These are phyloP conservation scores for Agroathelia rolfsii DNA, from an alignment of 1,284 basidiomycete species.

Conservation along the genomic window DNA sequence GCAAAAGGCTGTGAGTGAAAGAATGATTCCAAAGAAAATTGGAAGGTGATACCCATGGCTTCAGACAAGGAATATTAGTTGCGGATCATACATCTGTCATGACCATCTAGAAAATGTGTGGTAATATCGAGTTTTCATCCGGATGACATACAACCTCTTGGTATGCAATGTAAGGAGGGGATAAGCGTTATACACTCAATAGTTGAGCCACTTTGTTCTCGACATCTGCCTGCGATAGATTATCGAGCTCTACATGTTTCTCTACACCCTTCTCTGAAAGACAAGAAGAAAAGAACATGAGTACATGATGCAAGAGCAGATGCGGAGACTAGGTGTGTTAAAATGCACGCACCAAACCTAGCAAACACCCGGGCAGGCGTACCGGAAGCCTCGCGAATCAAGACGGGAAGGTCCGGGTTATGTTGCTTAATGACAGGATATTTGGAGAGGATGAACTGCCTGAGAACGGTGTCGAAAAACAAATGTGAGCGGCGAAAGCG, in stretches of 20 bases:
- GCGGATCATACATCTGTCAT: too few species aligned
- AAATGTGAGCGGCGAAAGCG: slow-evolving; percentile 3
- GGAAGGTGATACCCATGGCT: too few species aligned
- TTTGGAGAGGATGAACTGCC: slow-evolving; percentile 75
- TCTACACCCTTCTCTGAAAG: slow-evolving; percentile 70
- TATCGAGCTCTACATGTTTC: slow-evolving; percentile 72
- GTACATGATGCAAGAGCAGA: slow-evolving; percentile 8
- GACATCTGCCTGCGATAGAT: slow-evolving; percentile 64
- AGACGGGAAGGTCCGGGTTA: slow-evolving; percentile 83
- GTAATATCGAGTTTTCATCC: too few species aligned
- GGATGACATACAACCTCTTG: too few species aligned
- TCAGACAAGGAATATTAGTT: too few species aligned
- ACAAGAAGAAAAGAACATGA: slow-evolving; percentile 7
- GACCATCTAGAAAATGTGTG: too few species aligned
- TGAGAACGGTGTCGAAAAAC: slow-evolving; percentile 20
- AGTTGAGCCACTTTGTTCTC: slow-evolving; percentile 58
- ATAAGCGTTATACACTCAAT: slow-evolving; percentile 30
- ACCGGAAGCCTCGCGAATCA: slow-evolving; percentile 85
- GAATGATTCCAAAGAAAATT: too few species aligned
- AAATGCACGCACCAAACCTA: slow-evolving; percentile 69
- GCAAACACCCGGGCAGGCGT: slow-evolving; percentile 86
- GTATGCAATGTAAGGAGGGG: too few species aligned
- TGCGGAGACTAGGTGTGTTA: too few species aligned
- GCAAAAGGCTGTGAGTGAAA: too few species aligned
- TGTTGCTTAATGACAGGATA: slow-evolving; percentile 80